Percentiles rank a stretch among this genome's conserved stretches.
phyloP scores from a whole-genome alignment of 768 basidiomycete species.

The Suillus brevipes region DNA sequence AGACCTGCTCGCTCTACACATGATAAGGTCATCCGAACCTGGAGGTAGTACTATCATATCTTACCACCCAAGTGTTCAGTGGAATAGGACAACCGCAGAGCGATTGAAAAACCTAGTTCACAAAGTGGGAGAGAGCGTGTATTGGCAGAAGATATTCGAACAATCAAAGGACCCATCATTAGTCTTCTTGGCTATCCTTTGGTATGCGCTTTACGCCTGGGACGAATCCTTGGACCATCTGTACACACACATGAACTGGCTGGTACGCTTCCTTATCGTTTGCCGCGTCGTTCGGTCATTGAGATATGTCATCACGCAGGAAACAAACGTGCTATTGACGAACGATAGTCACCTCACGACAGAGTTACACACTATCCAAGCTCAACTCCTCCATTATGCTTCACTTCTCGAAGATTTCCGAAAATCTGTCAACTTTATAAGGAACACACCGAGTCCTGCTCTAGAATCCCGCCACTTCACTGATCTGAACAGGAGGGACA shows the following conservation, averaged over 20 bases:
- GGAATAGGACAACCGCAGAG: slow-evolving; percentile 29
- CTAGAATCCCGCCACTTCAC: slow-evolving; percentile 32
- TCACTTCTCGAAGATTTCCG: slow-evolving; percentile 55
- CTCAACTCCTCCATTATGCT: slow-evolving; percentile 58
- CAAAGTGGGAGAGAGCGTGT: slow-evolving; percentile 36
- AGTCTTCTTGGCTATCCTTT: slow-evolving; percentile 44
- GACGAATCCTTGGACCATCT: slow-evolving; percentile 57
- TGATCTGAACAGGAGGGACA: slow-evolving; percentile 15
- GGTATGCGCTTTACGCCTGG: slow-evolving; percentile 65
- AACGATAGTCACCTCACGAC: slow-evolving; percentile 45
- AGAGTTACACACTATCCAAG: slow-evolving; percentile 57
- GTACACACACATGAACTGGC: slow-evolving; percentile 49
- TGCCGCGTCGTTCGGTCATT: slow-evolving; percentile 1
- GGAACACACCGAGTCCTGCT: slow-evolving; percentile 48
- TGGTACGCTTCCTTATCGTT: slow-evolving; percentile 34
- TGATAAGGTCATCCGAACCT: slow-evolving; percentile 30
- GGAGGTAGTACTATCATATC: slow-evolving; percentile 36
- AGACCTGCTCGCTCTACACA: slow-evolving; percentile 42
- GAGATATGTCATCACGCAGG: slow-evolving; percentile 31
- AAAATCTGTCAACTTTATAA: slow-evolving; percentile 51
- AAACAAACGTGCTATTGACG: slow-evolving; percentile 40
- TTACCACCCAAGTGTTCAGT: slow-evolving; percentile 30
- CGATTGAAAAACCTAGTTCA: slow-evolving; percentile 31
- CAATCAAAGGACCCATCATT: slow-evolving; percentile 35
- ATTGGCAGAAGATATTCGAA: slow-evolving; percentile 35